Evolutionary conservation across 2,329 filamentous ascomycete genomes (phyloP).

Genomic region (Emmonsiellopsis sp.): DNA sequence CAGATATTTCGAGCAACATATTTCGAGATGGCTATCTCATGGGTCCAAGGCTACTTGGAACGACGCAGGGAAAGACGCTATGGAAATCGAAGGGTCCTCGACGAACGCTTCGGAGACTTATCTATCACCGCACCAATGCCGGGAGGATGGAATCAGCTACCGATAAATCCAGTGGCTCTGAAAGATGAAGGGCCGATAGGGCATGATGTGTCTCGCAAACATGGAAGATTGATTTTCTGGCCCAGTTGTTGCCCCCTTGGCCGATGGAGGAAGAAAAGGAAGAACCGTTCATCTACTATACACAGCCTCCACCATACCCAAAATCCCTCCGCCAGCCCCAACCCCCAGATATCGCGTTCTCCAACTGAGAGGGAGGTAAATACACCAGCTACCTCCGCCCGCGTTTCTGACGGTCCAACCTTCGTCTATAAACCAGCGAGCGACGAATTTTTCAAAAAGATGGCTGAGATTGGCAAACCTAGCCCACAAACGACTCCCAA

Average conservation of each 20-base stretch:
- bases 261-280: not conserved
- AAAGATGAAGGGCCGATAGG: not conserved
- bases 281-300: not conserved
- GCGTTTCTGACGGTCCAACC: constrained; percentile 1
- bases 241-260: not conserved
- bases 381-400: not conserved
- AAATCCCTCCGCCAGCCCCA: not conserved
- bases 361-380: not conserved
- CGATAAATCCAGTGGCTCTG: not conserved
- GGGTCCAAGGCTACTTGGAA: constrained; percentile 10
- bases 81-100: constrained; percentile 9
- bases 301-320: too few species aligned
- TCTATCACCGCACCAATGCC: constrained; percentile 13
- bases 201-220: not conserved
- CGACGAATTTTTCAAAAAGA: constrained; percentile 12
- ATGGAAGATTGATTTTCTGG: not conserved
- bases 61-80: constrained; percentile 8
- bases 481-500: not conserved
- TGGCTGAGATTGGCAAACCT: constrained; percentile 13
- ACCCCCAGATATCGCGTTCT: not conserved
- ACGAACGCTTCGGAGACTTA: constrained; percentile 12
- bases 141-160: constrained; percentile 14
- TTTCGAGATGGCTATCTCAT: not conserved
- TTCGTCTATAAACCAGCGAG: constrained; percentile 16
- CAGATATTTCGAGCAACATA: not conserved